These are phyloP conservation scores for Triangularia verruculosa DNA, from an alignment of 2,329 filamentous ascomycete species.

Conservation along the genomic window DNA sequence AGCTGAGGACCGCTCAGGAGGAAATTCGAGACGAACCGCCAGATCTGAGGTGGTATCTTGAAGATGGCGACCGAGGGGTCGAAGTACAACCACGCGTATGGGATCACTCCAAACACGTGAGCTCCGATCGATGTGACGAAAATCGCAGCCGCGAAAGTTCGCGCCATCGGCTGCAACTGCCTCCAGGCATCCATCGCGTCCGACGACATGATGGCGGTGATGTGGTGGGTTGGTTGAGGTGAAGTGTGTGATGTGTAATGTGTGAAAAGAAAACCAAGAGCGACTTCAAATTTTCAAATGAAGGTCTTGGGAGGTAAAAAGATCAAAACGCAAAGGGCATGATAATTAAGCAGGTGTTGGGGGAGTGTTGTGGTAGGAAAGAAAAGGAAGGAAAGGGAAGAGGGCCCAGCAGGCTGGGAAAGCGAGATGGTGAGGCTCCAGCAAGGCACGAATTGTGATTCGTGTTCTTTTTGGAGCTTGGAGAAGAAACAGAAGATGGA, in stretches of 20 bases:
- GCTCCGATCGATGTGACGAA: conserved; percentile 61
- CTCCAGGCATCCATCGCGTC: conserved; percentile 41
- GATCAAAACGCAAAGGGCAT: conserved; percentile 23
- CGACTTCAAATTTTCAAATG: conserved; percentile 18
- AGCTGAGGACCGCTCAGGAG: conserved; percentile 40
- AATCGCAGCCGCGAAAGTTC: conserved; percentile 64
- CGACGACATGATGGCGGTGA: conserved; percentile 22
- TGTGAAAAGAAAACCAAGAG: neutral
- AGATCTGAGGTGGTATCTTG: conserved; percentile 49
- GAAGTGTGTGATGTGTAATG: neutral
- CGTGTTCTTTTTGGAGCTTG: conserved; percentile 29
- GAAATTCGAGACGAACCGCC: conserved; percentile 44
- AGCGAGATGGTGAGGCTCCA: conserved; percentile 18
- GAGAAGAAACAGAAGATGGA: conserved; percentile 16
- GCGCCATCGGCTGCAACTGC: conserved; percentile 46
- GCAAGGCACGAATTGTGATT: conserved; percentile 26
- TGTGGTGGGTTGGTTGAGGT: conserved; percentile 8
- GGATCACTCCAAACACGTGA: conserved; percentile 56
- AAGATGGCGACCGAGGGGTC: conserved; percentile 48
- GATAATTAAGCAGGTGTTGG: neutral
- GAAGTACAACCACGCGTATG: conserved; percentile 52
- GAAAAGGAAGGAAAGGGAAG: conserved; percentile 4
- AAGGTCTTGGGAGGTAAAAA: conserved; percentile 20
- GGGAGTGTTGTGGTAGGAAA: conserved; percentile 7
- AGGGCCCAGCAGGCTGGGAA: conserved; percentile 14